These are phyloP conservation scores for Apiotrichum gracile DNA, from an alignment of 1,284 basidiomycete genomes.

Conservation along the genomic window DNA sequence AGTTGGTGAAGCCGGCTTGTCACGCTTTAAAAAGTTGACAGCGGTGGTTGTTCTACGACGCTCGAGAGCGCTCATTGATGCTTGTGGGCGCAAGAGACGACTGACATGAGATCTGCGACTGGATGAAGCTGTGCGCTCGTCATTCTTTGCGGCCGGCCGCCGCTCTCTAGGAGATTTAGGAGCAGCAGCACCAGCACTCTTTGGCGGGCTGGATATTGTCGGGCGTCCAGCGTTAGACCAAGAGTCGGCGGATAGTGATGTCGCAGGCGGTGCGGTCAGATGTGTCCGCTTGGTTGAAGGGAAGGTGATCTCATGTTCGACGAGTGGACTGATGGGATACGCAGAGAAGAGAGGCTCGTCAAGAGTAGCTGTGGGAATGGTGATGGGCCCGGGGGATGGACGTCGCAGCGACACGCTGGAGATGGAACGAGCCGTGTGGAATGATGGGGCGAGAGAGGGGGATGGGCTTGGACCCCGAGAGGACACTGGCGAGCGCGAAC, in stretches of 20 bases:
- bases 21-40: slow-evolving; percentile 5
- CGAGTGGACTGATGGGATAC: slow-evolving; percentile 18
- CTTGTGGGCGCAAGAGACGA: not conserved
- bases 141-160: not conserved
- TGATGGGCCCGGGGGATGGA: slow-evolving; percentile 21
- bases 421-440: not conserved
- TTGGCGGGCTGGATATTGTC: not conserved
- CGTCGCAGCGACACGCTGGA: slow-evolving; percentile 1
- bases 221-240: not conserved
- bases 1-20: not conserved
- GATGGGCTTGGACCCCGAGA: slow-evolving; percentile 5
- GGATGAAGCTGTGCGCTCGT: not conserved
- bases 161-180: not conserved
- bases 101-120: not conserved
- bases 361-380: slow-evolving; percentile 24
- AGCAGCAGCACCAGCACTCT: not conserved
- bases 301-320: not conserved
- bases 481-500: slow-evolving; percentile 5
- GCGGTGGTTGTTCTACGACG: slow-evolving; percentile 9
- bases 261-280: not conserved
- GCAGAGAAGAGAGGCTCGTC: slow-evolving; percentile 37
- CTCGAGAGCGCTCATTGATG: slow-evolving; percentile 1
- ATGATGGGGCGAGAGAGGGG: not conserved
- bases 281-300: not conserved
- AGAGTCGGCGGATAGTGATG: slow-evolving; percentile 8